Evolutionary conservation across 305 asterid genomes (phyloP).

Genomic region (Withania somnifera): DNA sequence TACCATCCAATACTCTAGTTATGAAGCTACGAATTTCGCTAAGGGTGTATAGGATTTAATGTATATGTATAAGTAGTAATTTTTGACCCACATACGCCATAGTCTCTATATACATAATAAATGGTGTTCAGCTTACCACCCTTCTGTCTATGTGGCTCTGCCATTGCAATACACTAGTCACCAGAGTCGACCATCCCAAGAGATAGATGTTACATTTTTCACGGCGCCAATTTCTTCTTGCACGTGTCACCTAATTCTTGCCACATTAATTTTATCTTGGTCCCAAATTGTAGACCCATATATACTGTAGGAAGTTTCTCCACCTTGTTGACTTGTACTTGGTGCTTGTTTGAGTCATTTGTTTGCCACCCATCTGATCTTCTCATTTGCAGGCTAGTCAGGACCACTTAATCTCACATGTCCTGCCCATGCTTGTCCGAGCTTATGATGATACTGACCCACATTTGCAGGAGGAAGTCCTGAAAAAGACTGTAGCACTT

Average conservation of each 20-base stretch:
- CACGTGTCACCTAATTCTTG: too few relatives aligned
- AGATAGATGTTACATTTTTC: not conserved
- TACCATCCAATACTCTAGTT: not conserved
- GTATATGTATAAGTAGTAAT: not conserved
- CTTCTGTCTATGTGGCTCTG: not conserved
- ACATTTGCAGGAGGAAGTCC: conserved; percentile 97
- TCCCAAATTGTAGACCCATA: not conserved
- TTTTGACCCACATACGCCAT: not conserved
- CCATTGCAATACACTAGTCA: not conserved
- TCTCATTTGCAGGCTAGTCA: conserved; percentile 64
- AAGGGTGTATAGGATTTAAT: not conserved
- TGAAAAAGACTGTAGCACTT: conserved; percentile 67
- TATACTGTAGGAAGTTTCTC: not conserved
- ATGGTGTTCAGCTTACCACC: not conserved
- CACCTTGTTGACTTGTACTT: conserved; percentile 3
- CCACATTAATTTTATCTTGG: not conserved
- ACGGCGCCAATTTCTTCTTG: not conserved
- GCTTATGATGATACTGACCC: conserved; percentile 93
- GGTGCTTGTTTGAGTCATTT: conserved; percentile 10
- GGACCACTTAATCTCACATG: conserved; percentile 68
- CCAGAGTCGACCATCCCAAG: not conserved
- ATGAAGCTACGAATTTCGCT: not conserved
- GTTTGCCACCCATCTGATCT: conserved; percentile 8
- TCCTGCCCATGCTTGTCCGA: conserved; percentile 86
- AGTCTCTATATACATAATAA: not conserved